phyloP scores from a whole-genome alignment of 352 stramenopile genomes.

The Phytopythium oedochilum region DNA sequence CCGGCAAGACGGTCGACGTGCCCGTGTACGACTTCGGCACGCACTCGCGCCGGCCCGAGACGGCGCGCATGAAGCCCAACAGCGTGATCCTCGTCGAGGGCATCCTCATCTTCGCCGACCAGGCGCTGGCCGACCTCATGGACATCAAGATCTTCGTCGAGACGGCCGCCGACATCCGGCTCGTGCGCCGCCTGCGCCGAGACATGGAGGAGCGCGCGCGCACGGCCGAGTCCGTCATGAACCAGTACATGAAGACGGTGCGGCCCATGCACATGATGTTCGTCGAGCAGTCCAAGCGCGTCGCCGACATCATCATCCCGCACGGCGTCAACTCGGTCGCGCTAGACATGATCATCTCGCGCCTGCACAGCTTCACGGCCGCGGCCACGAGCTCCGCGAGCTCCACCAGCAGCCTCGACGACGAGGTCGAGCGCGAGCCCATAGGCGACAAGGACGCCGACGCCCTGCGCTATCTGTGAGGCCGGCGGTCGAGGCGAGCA shows the following conservation, averaged over 20 bases:
- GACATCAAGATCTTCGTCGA: slow-evolving; percentile 99
- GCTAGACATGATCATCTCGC: slow-evolving; percentile 92
- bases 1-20: slow-evolving; percentile 86
- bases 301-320: slow-evolving; percentile 95
- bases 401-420: slow-evolving; percentile 29
- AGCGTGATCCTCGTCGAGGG: slow-evolving; percentile 95
- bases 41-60: slow-evolving; percentile 86
- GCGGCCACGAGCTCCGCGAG: slow-evolving; percentile 13
- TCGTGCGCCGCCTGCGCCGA: slow-evolving; percentile 90
- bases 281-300: slow-evolving; percentile 95
- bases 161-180: slow-evolving; percentile 92
- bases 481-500: too few relatives aligned
- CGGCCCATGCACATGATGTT: slow-evolving; percentile 98
- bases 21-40: slow-evolving; percentile 95
- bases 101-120: slow-evolving; percentile 95
- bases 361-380: slow-evolving; percentile 76
- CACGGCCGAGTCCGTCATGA: slow-evolving; percentile 92
- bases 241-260: slow-evolving; percentile 97
- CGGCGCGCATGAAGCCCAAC: slow-evolving; percentile 77
- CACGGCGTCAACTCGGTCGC: slow-evolving; percentile 92
- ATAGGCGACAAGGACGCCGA: slow-evolving; percentile 31
- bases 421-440: slow-evolving; percentile 32
- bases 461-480: not conserved
- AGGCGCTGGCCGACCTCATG: slow-evolving; percentile 86
- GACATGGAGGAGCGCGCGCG: slow-evolving; percentile 94